Evolutionary conservation across 225 moss, liverwort and hornwort genomes (phyloP).

Genomic region (Bryum argenteum): DNA sequence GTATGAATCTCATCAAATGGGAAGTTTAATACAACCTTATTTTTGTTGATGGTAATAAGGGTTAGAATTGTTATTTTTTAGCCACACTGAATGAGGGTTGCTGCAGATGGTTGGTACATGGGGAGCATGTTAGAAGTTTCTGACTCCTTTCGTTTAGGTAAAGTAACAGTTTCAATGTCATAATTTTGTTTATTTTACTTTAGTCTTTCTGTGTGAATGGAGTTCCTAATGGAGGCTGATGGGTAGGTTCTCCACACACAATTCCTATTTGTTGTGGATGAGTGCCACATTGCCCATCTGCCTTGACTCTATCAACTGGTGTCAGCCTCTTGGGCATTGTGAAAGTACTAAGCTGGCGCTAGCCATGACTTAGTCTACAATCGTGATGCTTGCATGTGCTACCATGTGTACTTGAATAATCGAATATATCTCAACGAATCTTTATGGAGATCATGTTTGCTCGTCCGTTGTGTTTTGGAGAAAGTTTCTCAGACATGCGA

Average conservation of each 20-base stretch:
- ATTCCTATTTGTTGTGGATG: background rate
- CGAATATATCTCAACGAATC: background rate
- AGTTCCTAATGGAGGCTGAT: too few relatives aligned
- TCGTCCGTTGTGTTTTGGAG: too few relatives aligned
- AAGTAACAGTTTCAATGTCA: too few relatives aligned
- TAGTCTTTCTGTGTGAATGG: too few relatives aligned
- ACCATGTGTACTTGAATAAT: background rate
- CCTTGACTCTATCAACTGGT: slow-evolving; percentile 22
- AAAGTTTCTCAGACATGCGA: too few relatives aligned
- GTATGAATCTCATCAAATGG: too few relatives aligned
- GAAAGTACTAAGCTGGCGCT: slow-evolving; percentile 1
- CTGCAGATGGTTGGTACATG: too few relatives aligned
- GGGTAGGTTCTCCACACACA: background rate
- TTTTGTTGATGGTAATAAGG: too few relatives aligned
- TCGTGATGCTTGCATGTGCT: background rate
- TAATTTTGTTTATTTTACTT: too few relatives aligned
- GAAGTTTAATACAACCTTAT: too few relatives aligned
- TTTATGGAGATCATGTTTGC: background rate
- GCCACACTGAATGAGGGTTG: background rate
- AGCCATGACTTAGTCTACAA: background rate
- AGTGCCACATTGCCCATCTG: background rate
- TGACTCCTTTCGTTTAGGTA: background rate
- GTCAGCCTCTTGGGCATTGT: background rate
- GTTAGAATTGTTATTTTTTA: background rate
- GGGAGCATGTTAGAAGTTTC: slow-evolving; percentile 1